Evolutionary conservation across 768 basidiomycete species (phyloP).

Genomic region (Paxillus ammoniavirescens): DNA sequence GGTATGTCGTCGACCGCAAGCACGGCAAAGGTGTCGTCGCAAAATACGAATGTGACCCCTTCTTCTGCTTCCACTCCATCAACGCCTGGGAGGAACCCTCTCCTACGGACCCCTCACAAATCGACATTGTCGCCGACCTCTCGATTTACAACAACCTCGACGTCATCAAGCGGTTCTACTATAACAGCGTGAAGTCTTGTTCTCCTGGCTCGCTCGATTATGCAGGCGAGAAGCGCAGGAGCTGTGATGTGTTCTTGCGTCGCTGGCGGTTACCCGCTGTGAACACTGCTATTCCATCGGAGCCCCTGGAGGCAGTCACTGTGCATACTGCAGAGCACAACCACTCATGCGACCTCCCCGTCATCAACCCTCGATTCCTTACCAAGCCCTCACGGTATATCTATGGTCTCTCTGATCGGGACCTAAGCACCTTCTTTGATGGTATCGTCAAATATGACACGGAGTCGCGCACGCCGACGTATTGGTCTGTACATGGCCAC

Average conservation of each 20-base stretch:
- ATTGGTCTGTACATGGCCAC: slow-evolving; percentile 30
- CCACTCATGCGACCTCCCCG: slow-evolving; percentile 37
- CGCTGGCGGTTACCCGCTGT: slow-evolving; percentile 32
- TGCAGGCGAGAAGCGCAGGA: slow-evolving; percentile 17
- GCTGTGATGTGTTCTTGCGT: slow-evolving; percentile 22
- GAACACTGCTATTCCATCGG: slow-evolving; percentile 11
- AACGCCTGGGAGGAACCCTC: slow-evolving; percentile 38
- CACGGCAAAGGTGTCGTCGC: slow-evolving; percentile 35
- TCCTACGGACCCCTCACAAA: slow-evolving; percentile 21
- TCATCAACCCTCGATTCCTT: slow-evolving; percentile 31
- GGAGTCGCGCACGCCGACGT: slow-evolving; percentile 16
- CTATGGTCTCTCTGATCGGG: slow-evolving; percentile 29
- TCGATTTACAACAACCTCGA: slow-evolving; percentile 33
- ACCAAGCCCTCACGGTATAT: slow-evolving; percentile 33
- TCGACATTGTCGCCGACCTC: slow-evolving; percentile 36
- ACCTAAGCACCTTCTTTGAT: slow-evolving; percentile 32
- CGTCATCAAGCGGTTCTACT: slow-evolving; percentile 32
- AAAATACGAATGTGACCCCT: slow-evolving; percentile 35
- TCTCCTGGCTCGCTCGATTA: slow-evolving; percentile 26
- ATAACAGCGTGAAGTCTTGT: slow-evolving; percentile 26
- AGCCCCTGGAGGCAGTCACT: slow-evolving; percentile 17
- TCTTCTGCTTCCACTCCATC: slow-evolving; percentile 40
- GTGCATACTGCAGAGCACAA: slow-evolving; percentile 21
- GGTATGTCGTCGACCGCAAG: slow-evolving; percentile 39
- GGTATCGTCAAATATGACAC: slow-evolving; percentile 37